phyloP scores from a whole-genome alignment of 768 basidiomycete species.

The Multifurca ochricompacta region DNA sequence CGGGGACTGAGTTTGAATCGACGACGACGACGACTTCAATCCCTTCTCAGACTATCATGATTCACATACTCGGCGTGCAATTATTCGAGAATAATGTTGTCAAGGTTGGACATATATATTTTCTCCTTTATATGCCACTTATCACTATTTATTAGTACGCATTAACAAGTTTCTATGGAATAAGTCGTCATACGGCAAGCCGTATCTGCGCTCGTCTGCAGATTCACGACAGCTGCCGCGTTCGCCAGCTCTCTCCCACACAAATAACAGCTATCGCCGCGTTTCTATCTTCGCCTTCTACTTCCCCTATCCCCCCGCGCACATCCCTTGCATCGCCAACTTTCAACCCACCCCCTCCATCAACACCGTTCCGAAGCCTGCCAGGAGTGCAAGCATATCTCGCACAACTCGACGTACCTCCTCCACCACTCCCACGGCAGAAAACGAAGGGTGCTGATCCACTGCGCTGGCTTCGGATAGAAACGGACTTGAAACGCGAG shows the following conservation, averaged over 20 bases:
- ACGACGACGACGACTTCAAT: neutral
- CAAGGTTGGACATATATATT: constrained; percentile 45
- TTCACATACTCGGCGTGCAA: constrained; percentile 82
- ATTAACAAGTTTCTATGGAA: constrained; percentile 84
- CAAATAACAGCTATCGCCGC: constrained; percentile 92
- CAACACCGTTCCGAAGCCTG: constrained; percentile 27
- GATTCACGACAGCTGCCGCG: constrained; percentile 78
- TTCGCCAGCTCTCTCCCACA: constrained; percentile 72
- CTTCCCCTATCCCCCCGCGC: constrained; percentile 55
- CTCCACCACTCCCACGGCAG: constrained; percentile 4
- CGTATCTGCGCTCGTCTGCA: constrained; percentile 87
- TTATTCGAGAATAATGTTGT: constrained; percentile 70
- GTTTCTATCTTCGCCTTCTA: constrained; percentile 85
- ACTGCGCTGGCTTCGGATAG: constrained; percentile 71
- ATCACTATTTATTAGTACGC: constrained; percentile 53
- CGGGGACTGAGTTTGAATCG: constrained; percentile 14
- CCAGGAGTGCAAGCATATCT: constrained; percentile 19
- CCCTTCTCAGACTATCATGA: constrained; percentile 39
- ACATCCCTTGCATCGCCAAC: constrained; percentile 55
- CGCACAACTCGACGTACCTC: neutral
- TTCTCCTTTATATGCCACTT: neutral
- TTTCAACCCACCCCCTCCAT: constrained; percentile 43
- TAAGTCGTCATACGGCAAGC: constrained; percentile 66
- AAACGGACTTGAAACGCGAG: constrained; percentile 75
- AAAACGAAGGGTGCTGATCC: constrained; percentile 40